Percentiles rank a stretch among this genome's conserved stretches.
These are phyloP conservation scores for Scheffersomyces titani DNA, from an alignment of 1,139 yeast species.

Conservation along the genomic window DNA sequence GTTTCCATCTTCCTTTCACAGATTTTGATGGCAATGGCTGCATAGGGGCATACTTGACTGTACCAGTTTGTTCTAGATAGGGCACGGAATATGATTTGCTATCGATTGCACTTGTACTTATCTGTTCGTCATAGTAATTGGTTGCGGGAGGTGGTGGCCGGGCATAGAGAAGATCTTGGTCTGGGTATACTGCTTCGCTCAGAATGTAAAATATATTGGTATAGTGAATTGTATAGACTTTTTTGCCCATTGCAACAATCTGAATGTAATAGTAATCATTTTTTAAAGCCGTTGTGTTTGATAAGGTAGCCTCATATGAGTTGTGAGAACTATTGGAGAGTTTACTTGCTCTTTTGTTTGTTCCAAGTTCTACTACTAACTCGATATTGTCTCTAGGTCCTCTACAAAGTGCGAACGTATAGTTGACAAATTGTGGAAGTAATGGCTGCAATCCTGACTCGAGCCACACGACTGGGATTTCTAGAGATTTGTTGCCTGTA, in stretches of 20 bases:
- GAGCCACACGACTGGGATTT: not conserved
- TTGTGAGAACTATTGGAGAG: not conserved
- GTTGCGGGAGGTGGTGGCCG: not conserved
- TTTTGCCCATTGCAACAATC: constrained; percentile 1
- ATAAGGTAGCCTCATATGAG: not conserved
- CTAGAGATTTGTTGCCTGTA: not conserved
- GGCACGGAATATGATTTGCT: not conserved
- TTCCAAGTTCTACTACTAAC: not conserved
- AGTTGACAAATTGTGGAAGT: constrained; percentile 3
- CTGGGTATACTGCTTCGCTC: not conserved
- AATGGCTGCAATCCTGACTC: not conserved
- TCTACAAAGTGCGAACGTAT: constrained; percentile 6
- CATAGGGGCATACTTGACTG: constrained; percentile 6
- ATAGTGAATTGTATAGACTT: constrained; percentile 4
- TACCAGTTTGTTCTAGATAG: constrained; percentile 3
- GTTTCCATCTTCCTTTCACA: not conserved
- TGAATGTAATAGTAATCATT: constrained; percentile 4
- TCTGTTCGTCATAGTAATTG: not conserved
- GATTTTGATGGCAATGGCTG: constrained; percentile 1
- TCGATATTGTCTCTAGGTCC: constrained; percentile 5
- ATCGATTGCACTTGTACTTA: not conserved
- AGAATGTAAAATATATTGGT: constrained; percentile 1
- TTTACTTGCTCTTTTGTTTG: not conserved
- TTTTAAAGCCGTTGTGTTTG: not conserved
- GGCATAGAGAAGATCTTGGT: not conserved